Evolutionary conservation across 805 yeast genomes (phyloP), one percentile per base, ranked within the genome.

Genomic region (Wickerhamiella azymoides): DNA sequence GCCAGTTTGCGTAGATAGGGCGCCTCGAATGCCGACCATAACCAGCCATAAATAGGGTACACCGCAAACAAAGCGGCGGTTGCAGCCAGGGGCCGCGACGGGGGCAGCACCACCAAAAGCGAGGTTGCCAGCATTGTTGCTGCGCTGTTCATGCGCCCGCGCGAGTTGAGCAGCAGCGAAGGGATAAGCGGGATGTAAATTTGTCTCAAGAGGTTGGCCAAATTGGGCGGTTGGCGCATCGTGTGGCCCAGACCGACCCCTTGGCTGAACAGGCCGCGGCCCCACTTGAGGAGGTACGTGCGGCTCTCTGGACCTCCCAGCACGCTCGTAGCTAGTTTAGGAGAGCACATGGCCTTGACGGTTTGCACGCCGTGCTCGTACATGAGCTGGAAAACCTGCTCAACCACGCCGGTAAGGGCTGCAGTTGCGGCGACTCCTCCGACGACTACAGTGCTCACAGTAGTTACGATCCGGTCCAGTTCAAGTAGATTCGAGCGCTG

Each of bases 331-430:
- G 60, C 59, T 54, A 57, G 47, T 18, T 50, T 52, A 17, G 50
- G 43, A n/a, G 62, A 56, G 43, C 62, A 61, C 44, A 58, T 43
- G 39, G 50, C 44, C 19, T 55, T 43, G 16, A 62, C 51, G 2
- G 57, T 35, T 16, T 50, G 37, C 16, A 61, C 57, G 1, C 65
- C 65, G 9, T 56, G 45, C 8, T 53, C 54, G 37, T 57, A 61
- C 13, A 61, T 50, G 8, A 54, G 42, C 9, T 54, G 47, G 43
- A 57, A 57, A 2, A 52, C 45, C 4, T 52, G 49, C 7, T 26
- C 35, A 11, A 19, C 3, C 5, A 30, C 14, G 10, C 30, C 38
- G 14, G 30, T 26, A 1, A 24, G 32, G 2, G 21, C 10, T 49
- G 46, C 21, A 47, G 46, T 8, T 50, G 40, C 6, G 55, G 53